Base-by-base conservation (phyloP, 2,329 filamentous ascomycete species). In the Dryadomyces quercus-mongolicae region DNA sequence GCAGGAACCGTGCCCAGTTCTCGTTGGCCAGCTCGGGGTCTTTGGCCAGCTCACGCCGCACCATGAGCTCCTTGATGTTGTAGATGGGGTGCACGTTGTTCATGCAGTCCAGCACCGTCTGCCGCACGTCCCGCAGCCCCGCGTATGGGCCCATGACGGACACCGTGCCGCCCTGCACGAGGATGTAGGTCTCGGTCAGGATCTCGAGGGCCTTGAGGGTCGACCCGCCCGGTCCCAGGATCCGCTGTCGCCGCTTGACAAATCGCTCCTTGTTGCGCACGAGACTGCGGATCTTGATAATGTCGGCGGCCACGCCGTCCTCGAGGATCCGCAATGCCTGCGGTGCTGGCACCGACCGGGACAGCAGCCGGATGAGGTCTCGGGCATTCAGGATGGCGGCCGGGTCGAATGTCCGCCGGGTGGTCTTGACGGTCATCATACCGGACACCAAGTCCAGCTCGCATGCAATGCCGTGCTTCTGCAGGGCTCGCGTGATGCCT, bases 151-250 rank as follows among this genome's bases (percentile, higher is more conserved):
- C 93, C 87, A 98, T 96, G 5, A 81, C 85, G 0, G 84, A 38
- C 31, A 98, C 93, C 0, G 93, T 97, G 69, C 95, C 97, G 61
- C 93, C 93, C 68, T 98, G 93, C 1, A 98, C 93, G 45, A 97
- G 78, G 53, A 98, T 87, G 68, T 97, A 96, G 55, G 88, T 94
- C 63, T 85, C 76, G 1, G 93, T 98, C 54, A 98, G 78, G 2
- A 97, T 78, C 69, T 97, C 90, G 31, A 98, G 78, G 1, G 93
- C 93, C 68, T 97, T 97, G 53, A 98, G 76, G 2, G 93, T 98
- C 50, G 86, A 89, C 42, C 92, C 93, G 60, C 88, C 87, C 16
- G 92, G 91, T 0, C 93, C 93, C 22, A 98, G 76, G 56, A 98
- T 93, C 55, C 93, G 78, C 71, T 98, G 93, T 50, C 93, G 81